Evolutionary conservation across 257 asterid species (phyloP).

Genomic region (Fraxinus anomala): DNA sequence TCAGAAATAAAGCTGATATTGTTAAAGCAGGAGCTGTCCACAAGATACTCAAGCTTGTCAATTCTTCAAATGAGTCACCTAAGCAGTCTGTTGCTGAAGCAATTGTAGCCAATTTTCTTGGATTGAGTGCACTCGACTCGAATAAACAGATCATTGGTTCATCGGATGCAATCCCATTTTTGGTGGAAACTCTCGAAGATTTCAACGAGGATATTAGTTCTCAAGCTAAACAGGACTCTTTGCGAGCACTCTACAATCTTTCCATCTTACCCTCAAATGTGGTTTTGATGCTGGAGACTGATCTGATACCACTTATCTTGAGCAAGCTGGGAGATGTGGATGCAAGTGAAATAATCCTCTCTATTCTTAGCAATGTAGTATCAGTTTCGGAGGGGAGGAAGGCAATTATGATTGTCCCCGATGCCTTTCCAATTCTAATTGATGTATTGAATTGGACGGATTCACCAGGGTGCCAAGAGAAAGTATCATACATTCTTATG

Average conservation of each 20-base stretch:
- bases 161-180: conserved; percentile 70
- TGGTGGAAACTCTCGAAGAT: conserved; percentile 46
- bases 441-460: conserved; percentile 79
- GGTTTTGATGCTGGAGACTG: conserved; percentile 45
- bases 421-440: conserved; percentile 57
- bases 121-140: conserved; percentile 82
- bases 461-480: conserved; percentile 87
- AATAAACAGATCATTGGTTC: conserved; percentile 78
- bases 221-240: conserved; percentile 62
- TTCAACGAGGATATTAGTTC: conserved; percentile 15
- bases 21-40: conserved; percentile 86
- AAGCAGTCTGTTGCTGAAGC: conserved; percentile 52
- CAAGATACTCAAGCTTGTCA: conserved; percentile 69
- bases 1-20: conserved; percentile 85
- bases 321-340: conserved; percentile 67
- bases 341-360: conserved; percentile 68
- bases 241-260: conserved; percentile 79
- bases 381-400: conserved; percentile 63
- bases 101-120: conserved; percentile 79
- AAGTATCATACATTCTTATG: conserved; percentile 75
- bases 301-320: conserved; percentile 53
- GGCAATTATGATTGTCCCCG: conserved; percentile 50
- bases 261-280: conserved; percentile 66
- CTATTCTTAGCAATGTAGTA: conserved; percentile 67
- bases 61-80: conserved; percentile 32